Conservation (phyloP, 2,329 filamentous ascomycete species). For the Bipolaris cookei region DNA sequence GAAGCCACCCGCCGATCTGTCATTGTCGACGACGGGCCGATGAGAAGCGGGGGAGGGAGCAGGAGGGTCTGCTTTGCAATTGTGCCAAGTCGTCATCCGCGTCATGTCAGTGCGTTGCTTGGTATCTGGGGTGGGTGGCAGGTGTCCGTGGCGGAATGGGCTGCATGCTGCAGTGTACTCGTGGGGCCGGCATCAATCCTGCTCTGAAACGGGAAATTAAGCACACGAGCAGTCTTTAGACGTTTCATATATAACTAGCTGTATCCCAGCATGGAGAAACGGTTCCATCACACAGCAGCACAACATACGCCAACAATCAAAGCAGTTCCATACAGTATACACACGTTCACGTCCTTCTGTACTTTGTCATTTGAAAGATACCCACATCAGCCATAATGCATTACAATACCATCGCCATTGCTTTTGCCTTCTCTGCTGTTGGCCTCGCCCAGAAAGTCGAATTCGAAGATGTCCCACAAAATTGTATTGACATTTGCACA, state of each 20-base stretch:
- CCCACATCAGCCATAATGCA: slow-evolving; percentile 2
- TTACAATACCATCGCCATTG: slow-evolving; percentile 8
- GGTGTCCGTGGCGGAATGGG: neutral
- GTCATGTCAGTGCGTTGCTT: neutral
- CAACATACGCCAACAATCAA: neutral
- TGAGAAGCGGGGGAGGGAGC: neutral
- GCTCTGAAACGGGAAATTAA: slow-evolving; percentile 7
- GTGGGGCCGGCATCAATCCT: neutral
- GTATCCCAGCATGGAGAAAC: neutral
- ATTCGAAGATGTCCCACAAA: slow-evolving; percentile 2
- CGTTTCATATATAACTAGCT: neutral
- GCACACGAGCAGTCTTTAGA: neutral
- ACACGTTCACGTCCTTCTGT: neutral
- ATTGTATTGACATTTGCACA: slow-evolving; percentile 1
- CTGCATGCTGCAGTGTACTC: neutral
- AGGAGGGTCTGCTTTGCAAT: neutral
- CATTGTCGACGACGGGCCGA: slow-evolving; percentile 9
- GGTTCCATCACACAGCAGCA: neutral
- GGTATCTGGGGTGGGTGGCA: neutral
- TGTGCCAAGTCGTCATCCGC: slow-evolving; percentile 7
- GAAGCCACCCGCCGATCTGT: neutral
- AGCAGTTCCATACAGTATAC: no score
- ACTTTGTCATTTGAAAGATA: neutral
- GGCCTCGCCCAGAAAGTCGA: slow-evolving; percentile 10
- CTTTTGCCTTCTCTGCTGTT: slow-evolving; percentile 4